These are phyloP conservation scores for Suillus lakei DNA, from an alignment of 768 basidiomycete species.

Conservation along the genomic window DNA sequence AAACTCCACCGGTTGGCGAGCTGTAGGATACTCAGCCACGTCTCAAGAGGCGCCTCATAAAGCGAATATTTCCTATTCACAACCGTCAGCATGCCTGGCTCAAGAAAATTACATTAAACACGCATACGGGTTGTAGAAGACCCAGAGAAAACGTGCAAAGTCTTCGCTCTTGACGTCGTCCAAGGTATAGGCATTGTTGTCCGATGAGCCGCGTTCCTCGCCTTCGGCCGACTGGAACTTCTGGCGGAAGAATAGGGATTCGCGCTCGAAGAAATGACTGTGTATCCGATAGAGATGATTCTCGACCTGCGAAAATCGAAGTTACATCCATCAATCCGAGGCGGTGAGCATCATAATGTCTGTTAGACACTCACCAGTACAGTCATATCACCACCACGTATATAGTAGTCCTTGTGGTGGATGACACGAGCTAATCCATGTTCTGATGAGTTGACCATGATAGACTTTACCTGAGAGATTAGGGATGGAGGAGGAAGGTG, in stretches of 20 bases:
- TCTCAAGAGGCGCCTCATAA: constrained; percentile 43
- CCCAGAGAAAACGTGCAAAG: constrained; percentile 61
- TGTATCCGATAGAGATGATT: constrained; percentile 61
- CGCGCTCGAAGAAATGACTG: constrained; percentile 65
- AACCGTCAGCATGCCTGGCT: constrained; percentile 3
- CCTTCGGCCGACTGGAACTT: constrained; percentile 40
- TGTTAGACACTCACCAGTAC: constrained; percentile 49
- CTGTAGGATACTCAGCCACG: constrained; percentile 47
- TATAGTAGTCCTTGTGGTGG: constrained; percentile 53
- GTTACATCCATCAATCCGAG: constrained; percentile 7
- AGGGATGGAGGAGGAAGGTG: constrained; percentile 35
- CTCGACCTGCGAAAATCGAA: constrained; percentile 50
- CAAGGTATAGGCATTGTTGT: constrained; percentile 49
- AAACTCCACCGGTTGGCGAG: constrained; percentile 48
- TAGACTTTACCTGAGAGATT: constrained; percentile 22
- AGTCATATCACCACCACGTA: constrained; percentile 61
- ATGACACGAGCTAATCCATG: constrained; percentile 37
- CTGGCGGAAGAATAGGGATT: constrained; percentile 53
- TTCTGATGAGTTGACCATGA: constrained; percentile 32
- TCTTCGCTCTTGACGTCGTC: constrained; percentile 49
- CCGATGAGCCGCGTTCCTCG: constrained; percentile 40
- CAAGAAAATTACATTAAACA: neutral
- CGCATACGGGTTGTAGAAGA: constrained; percentile 67
- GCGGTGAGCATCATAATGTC: neutral
- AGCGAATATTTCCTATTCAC: constrained; percentile 38